Percentiles rank a stretch among this genome's conserved stretches.
These are phyloP conservation scores for Fusarium nelsonii DNA, from an alignment of 2,329 filamentous ascomycete genomes.

Conservation along the genomic window DNA sequence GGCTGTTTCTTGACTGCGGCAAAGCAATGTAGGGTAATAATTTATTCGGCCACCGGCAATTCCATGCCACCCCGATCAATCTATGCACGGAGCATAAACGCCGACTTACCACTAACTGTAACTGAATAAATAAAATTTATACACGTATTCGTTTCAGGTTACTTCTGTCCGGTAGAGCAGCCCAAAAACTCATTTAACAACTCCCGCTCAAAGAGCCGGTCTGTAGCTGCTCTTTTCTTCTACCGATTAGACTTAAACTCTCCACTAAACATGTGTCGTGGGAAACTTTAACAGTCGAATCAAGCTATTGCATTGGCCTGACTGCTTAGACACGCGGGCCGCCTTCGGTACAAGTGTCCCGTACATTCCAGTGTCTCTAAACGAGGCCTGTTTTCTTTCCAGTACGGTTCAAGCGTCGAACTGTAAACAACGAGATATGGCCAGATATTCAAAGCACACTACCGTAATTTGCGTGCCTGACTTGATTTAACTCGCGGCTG, in stretches of 20 bases:
- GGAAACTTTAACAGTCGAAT: conserved; percentile 25
- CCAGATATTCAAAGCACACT: conserved; percentile 15
- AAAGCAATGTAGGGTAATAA: conserved; percentile 12
- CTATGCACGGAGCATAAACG: background rate
- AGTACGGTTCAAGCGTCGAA: conserved; percentile 34
- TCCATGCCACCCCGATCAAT: conserved; percentile 10
- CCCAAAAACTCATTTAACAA: conserved; percentile 5
- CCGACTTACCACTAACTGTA: background rate
- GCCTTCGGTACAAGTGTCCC: conserved; percentile 13
- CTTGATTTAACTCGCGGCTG: conserved; percentile 4
- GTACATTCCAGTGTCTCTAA: conserved; percentile 26
- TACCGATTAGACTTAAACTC: background rate
- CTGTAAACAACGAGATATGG: conserved; percentile 22
- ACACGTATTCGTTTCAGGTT: conserved; percentile 42
- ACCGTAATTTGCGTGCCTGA: conserved; percentile 19
- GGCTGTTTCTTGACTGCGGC: conserved; percentile 13
- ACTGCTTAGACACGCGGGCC: conserved; percentile 23
- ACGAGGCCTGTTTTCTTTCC: background rate
- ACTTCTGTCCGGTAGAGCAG: conserved; percentile 16
- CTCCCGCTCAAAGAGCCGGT: background rate
- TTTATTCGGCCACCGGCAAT: conserved; percentile 6
- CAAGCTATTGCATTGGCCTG: conserved; percentile 22
- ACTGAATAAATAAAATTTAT: background rate
- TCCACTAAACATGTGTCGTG: background rate
- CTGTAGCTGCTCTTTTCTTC: background rate